Base-by-base conservation (phyloP, 176 grass and related monocot species). In the Paspalum vaginatum region DNA sequence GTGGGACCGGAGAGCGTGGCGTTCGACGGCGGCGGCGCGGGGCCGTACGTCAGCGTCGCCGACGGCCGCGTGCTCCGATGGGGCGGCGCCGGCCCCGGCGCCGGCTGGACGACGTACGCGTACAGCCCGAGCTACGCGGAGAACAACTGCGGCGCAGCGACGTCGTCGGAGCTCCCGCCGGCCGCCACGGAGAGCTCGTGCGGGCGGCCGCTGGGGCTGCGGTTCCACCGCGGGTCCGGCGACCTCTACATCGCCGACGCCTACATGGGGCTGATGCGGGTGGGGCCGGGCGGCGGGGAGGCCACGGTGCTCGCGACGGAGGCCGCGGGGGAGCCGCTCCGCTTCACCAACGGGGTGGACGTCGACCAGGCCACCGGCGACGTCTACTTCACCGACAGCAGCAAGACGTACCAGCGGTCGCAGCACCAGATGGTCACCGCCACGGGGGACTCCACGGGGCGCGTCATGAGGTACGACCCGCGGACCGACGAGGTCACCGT, bases 181-280 rank as follows among this genome's bases (percentile, higher is more conserved):
- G 40, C n/a, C 1, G 64, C 64, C 39, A 67, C 66, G 45, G 95
- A 97, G 89, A 94, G 87, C 87, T 47, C 24, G 63, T 98, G 92
- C 57, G 92, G 95, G 14, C 82, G 92, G 77, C 87, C 89, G 24
- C 76, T 94, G 61, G 95, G 91, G 2, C 52, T 98, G 72, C 95
- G 91, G 84, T 94, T 98, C 67, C 74, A 98, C 80, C 80, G 53
- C 16, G 72, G 18, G 13, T 78, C 91, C 6, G 89, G 95, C 27
- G 72, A 88, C 59, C 79, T 98, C 62, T 98, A 98, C 89, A 75
- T 98, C 80, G 95, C 89, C 9, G 95, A 98, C 76, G 95, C 92
- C 0, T 98, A 98, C 87, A 72, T 68, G 26, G 95, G 95, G 18
- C 75, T 98, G 3, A 83, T 98, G 83, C 63, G 83, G 15, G 95